These are phyloP conservation scores for Blastomyces gilchristii DNA, from an alignment of 2,329 filamentous ascomycete species.

Conservation along the genomic window DNA sequence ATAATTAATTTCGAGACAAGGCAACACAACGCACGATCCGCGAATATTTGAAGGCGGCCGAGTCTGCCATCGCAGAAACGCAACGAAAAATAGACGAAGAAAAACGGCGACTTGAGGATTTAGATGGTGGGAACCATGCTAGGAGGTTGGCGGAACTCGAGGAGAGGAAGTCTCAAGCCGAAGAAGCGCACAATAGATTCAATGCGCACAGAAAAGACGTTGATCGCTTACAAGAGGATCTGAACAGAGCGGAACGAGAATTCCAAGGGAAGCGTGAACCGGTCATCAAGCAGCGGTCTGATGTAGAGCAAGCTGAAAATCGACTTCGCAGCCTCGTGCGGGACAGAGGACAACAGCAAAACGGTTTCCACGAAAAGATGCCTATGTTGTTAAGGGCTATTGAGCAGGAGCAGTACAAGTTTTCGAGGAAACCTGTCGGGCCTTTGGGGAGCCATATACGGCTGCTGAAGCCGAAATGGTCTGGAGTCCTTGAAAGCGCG, in stretches of 20 bases:
- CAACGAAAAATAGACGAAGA: constrained; percentile 40
- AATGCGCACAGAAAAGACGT: constrained; percentile 33
- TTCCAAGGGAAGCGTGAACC: constrained; percentile 19
- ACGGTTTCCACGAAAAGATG: constrained; percentile 56
- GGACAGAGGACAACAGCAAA: constrained; percentile 50
- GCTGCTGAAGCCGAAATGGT: constrained; percentile 72
- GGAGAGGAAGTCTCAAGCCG: constrained; percentile 44
- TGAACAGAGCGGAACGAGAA: constrained; percentile 28
- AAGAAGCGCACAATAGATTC: constrained; percentile 36
- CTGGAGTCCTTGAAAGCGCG: constrained; percentile 64
- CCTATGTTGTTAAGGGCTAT: constrained; percentile 58
- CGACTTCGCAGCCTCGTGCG: constrained; percentile 44
- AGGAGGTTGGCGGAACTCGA: constrained; percentile 51
- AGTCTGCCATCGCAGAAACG: constrained; percentile 33
- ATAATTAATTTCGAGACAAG: constrained; percentile 25
- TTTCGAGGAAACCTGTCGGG: constrained; percentile 64
- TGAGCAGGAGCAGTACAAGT: constrained; percentile 52
- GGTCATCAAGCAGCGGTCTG: constrained; percentile 40
- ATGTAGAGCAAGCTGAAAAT: constrained; percentile 45
- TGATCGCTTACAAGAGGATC: constrained; percentile 27
- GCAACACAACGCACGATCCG: constrained; percentile 57
- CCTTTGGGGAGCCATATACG: constrained; percentile 72
- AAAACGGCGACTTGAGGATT: constrained; percentile 49
- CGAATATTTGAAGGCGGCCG: constrained; percentile 45
- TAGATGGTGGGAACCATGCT: constrained; percentile 59